A percentile compares a stretch with the other conserved stretches of the same genome.
Evolutionary conservation across 192 early-diverging fungal genomes (phyloP).

Genomic region (Ambispora gerdemannii): DNA sequence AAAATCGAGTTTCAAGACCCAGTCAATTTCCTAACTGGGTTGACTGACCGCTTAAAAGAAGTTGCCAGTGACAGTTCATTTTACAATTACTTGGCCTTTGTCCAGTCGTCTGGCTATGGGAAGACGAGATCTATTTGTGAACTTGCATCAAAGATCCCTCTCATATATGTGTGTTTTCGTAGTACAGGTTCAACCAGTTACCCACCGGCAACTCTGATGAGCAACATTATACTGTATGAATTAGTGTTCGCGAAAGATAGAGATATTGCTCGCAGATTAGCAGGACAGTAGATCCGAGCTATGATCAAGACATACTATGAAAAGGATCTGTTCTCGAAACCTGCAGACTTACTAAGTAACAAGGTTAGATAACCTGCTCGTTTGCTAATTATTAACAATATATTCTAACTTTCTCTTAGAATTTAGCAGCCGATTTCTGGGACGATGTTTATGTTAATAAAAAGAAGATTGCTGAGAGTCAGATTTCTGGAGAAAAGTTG

Average conservation of each 20-base stretch:
- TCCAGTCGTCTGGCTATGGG: constrained; percentile 8
- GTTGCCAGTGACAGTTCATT: constrained; percentile 6
- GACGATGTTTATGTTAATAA: neutral
- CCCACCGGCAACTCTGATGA: constrained; percentile 13
- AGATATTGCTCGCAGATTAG: neutral
- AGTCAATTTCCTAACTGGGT: too few species aligned
- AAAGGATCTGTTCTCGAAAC: neutral
- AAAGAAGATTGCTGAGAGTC: neutral
- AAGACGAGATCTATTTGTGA: constrained; percentile 1
- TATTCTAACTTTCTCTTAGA: neutral
- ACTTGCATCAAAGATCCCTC: neutral
- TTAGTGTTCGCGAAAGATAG: neutral
- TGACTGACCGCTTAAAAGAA: neutral
- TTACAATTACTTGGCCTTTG: constrained; percentile 14
- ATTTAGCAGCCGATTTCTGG: neutral
- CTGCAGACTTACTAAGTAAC: neutral
- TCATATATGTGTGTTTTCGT: neutral
- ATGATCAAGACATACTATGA: constrained; percentile 15
- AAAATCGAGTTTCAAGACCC: too few species aligned
- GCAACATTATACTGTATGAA: neutral
- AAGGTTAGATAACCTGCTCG: neutral
- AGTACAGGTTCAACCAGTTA: neutral
- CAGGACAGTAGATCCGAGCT: neutral
- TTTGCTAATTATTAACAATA: neutral
- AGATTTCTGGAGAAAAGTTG: too few species aligned